These are phyloP conservation scores for Malassezia japonica DNA, from an alignment of 1,284 basidiomycete species.

Conservation along the genomic window DNA sequence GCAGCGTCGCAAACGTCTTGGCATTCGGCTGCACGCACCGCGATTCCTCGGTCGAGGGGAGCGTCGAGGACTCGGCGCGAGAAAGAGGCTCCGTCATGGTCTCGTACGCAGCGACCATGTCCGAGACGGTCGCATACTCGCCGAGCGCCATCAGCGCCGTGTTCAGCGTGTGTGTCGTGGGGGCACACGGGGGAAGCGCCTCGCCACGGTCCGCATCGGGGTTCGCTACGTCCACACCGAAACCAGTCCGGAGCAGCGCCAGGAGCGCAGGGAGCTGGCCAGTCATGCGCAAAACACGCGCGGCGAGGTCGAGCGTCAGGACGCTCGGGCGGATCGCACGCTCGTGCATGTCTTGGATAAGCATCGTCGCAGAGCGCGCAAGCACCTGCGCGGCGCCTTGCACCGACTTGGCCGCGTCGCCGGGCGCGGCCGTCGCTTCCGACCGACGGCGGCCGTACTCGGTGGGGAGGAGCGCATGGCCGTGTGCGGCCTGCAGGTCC, in stretches of 20 bases:
- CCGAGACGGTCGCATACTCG: slow-evolving; percentile 35
- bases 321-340: slow-evolving; percentile 22
- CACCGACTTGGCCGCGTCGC: slow-evolving; percentile 19
- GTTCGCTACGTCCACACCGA: slow-evolving; percentile 33
- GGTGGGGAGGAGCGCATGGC: slow-evolving; percentile 4
- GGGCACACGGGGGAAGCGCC: slow-evolving; percentile 2
- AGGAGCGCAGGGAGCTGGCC: slow-evolving; percentile 35
- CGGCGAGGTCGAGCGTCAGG: slow-evolving; percentile 33
- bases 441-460: background rate
- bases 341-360: slow-evolving; percentile 32
- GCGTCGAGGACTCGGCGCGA: background rate
- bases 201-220: slow-evolving; percentile 20
- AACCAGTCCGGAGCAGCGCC: slow-evolving; percentile 28
- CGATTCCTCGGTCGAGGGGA: background rate
- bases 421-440: slow-evolving; percentile 17
- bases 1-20: slow-evolving; percentile 29
- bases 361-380: slow-evolving; percentile 23
- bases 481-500: slow-evolving; percentile 8
- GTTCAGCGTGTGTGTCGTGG: slow-evolving; percentile 39
- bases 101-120: slow-evolving; percentile 44
- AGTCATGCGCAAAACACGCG: slow-evolving; percentile 30
- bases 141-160: slow-evolving; percentile 43
- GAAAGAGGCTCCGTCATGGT: slow-evolving; percentile 29
- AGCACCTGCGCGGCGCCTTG: slow-evolving; percentile 25
- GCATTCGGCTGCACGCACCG: slow-evolving; percentile 23